Conservation (phyloP, 2,329 filamentous ascomycete genomes). For the Daldinia eschscholtzii region DNA sequence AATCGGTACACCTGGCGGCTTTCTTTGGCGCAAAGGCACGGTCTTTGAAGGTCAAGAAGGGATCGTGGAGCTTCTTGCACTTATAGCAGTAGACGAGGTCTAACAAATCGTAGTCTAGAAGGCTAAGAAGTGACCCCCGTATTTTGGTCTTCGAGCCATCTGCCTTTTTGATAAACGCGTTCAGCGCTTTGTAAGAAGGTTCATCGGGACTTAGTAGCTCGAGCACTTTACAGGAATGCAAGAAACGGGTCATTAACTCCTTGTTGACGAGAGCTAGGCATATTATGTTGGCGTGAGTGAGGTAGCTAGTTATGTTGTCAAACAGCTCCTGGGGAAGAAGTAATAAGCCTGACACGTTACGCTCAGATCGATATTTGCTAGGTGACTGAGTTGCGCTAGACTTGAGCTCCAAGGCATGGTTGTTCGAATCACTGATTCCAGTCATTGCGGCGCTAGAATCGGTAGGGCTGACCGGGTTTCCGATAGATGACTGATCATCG, state of each 20-base stretch:
- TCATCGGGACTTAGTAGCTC: slow-evolving; percentile 15
- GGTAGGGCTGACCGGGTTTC: slow-evolving; percentile 19
- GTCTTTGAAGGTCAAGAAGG: slow-evolving; percentile 44
- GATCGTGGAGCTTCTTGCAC: slow-evolving; percentile 45
- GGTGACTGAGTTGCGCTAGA: neutral
- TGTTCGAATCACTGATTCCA: slow-evolving; percentile 15
- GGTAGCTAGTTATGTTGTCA: slow-evolving; percentile 45
- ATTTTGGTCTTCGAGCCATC: slow-evolving; percentile 37
- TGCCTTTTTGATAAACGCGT: slow-evolving; percentile 33
- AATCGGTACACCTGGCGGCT: slow-evolving; percentile 41
- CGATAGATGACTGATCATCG: slow-evolving; percentile 37
- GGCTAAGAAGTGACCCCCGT: slow-evolving; percentile 43
- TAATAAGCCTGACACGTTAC: slow-evolving; percentile 31
- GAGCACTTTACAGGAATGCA: slow-evolving; percentile 21
- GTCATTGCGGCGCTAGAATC: slow-evolving; percentile 20
- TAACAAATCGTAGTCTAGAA: slow-evolving; percentile 44
- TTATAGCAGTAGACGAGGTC: slow-evolving; percentile 48
- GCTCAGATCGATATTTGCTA: neutral
- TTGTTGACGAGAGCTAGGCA: slow-evolving; percentile 48
- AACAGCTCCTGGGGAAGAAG: slow-evolving; percentile 47
- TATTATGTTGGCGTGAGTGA: slow-evolving; percentile 39
- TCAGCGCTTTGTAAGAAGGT: slow-evolving; percentile 30
- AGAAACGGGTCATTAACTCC: slow-evolving; percentile 44
- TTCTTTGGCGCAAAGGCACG: slow-evolving; percentile 41
- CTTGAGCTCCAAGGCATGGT: slow-evolving; percentile 7